A percentile compares a stretch with the other conserved stretches of the same genome.
These are phyloP conservation scores for Pyrenophora graminea DNA, from an alignment of 2,329 filamentous ascomycete genomes.

Conservation along the genomic window DNA sequence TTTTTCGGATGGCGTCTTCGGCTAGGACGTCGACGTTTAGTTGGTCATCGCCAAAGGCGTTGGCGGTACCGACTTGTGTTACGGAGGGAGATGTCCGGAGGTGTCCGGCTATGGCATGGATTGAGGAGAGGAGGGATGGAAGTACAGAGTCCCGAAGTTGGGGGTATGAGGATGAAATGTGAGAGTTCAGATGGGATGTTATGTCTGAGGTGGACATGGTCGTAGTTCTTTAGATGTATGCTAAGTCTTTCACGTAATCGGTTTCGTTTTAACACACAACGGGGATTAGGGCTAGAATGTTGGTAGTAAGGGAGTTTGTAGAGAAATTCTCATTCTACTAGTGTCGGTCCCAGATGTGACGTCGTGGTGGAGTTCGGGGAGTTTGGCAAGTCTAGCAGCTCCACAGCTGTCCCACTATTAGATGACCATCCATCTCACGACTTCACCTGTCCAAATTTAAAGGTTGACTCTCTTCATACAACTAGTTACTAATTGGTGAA, in stretches of 20 bases:
- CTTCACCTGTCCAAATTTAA: neutral
- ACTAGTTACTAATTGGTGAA: neutral
- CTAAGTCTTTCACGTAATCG: neutral
- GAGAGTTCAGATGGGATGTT: slow-evolving; percentile 4
- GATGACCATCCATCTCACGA: neutral
- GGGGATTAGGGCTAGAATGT: neutral
- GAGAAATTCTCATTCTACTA: slow-evolving; percentile 6
- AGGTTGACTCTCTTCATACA: neutral
- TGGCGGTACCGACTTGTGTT: slow-evolving; percentile 43
- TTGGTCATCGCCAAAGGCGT: slow-evolving; percentile 62
- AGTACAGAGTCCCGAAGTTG: slow-evolving; percentile 18
- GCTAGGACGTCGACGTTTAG: slow-evolving; percentile 63
- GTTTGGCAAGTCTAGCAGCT: neutral
- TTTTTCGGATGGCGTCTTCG: slow-evolving; percentile 60
- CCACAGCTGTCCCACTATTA: neutral
- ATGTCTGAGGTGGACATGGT: slow-evolving; percentile 8
- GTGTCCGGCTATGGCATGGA: slow-evolving; percentile 20
- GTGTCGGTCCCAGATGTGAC: slow-evolving; percentile 7
- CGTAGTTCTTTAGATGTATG: neutral
- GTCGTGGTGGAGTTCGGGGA: slow-evolving; percentile 11
- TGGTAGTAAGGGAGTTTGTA: no score
- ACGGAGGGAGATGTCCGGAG: slow-evolving; percentile 23
- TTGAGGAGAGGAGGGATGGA: slow-evolving; percentile 20
- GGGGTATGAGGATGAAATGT: slow-evolving; percentile 4
- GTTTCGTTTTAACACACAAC: neutral